Evolutionary conservation across 495 filamentous ascomycete species (phyloP).

Genomic region (Jackrogersella minutella): DNA sequence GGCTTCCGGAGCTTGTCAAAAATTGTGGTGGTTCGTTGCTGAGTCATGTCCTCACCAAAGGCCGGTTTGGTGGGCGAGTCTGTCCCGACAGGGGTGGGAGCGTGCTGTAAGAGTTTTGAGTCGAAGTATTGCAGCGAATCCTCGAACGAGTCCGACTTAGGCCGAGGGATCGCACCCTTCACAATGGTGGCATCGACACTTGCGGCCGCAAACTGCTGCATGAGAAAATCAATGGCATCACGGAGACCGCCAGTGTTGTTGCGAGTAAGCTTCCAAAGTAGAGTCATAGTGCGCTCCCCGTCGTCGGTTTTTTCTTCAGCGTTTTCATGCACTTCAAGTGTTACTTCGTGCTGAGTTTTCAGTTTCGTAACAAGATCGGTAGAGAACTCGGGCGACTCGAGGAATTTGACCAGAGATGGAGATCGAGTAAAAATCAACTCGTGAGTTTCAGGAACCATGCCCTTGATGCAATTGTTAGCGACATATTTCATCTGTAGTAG

Average conservation of each 20-base stretch:
- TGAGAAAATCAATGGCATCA: conserved; percentile 95
- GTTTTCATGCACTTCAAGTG: conserved; percentile 72
- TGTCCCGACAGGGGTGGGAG: conserved; percentile 76
- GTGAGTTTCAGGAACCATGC: conserved; percentile 96
- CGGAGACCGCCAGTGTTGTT: conserved; percentile 96
- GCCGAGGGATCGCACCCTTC: conserved; percentile 91
- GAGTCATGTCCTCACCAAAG: conserved; percentile 77
- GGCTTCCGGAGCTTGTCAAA: conserved; percentile 87
- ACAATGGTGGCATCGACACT: conserved; percentile 86
- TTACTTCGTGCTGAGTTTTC: conserved; percentile 89
- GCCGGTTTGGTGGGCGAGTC: conserved; percentile 83
- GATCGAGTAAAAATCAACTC: conserved; percentile 84
- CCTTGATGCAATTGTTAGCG: conserved; percentile 58
- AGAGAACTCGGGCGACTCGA: conserved; percentile 79
- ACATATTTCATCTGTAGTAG: background rate
- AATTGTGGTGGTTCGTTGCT: conserved; percentile 82
- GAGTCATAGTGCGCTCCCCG: conserved; percentile 58
- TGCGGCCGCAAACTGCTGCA: conserved; percentile 78
- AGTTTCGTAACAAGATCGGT: conserved; percentile 82
- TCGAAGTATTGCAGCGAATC: conserved; percentile 96
- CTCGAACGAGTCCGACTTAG: conserved; percentile 98
- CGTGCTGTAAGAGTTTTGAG: conserved; percentile 92
- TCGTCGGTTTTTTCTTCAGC: conserved; percentile 62
- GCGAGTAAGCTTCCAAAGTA: conserved; percentile 80
- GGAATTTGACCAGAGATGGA: conserved; percentile 74